Base-by-base conservation (phyloP, 2,329 filamentous ascomycete species). In the Keithomyces neogunnii region DNA sequence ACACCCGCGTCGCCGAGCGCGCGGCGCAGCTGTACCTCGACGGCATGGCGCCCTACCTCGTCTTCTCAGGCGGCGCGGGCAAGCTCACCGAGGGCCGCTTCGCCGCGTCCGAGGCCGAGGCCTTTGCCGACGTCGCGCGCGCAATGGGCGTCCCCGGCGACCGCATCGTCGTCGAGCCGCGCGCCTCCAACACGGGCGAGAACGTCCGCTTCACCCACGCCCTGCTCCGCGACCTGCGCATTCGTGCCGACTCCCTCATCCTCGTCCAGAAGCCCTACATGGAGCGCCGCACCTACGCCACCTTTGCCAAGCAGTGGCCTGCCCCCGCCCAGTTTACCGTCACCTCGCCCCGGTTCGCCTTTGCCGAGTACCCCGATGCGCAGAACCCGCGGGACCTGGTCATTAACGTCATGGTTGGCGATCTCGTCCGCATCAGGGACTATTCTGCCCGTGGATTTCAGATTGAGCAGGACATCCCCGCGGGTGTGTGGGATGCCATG, bases 231-330 rank as follows among this genome's bases (percentile, higher is more conserved):
- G 56, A 62, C 10, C 59, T 47, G 28, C 56, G 62, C 0, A 43
- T 71, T 6, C 45, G 38, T 0, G 49, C 52, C 1, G 52, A 58
- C 32, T 67, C 63, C 2, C 66, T 75, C 32, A 60, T 75, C 13
- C 61, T 75, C 1, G 72, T 75, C 7, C 73, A 75, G 58, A 75
- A 75, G 59, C 72, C 72, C 29, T 75, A 75, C 52, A 75, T 75
- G 73, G 72, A 74, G 59, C 60, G 72, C 35, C 59, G 73, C 5
- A 73, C 72, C 4, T 74, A 68, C 42, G 72, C 72, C 1, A 75
- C 72, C 0, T 75, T 75, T 53, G 63, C 62, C 53, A 72, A 68
- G 62, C 73, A 75, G 61, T 75, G 73, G 73, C 72, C 71, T 0
- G 67, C 66, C 19, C 50, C 35, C 31, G 62, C 65, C 1, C 53